phyloP scores from a whole-genome alignment of 257 asterid species.

The Salvia splendens region DNA sequence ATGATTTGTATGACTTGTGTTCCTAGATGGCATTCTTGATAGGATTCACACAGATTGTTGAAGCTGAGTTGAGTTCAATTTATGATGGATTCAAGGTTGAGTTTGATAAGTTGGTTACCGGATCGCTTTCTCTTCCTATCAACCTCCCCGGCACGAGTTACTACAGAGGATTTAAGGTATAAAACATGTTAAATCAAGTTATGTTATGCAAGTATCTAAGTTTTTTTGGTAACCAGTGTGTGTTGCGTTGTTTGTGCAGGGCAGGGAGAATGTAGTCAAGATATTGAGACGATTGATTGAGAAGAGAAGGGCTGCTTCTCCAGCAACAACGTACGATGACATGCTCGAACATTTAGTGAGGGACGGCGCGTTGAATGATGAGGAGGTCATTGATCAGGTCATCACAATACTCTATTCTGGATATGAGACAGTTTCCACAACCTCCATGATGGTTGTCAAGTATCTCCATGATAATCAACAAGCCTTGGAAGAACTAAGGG shows the following conservation, averaged over 20 bases:
- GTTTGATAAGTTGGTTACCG: slow-evolving; percentile 52
- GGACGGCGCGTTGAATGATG: slow-evolving; percentile 48
- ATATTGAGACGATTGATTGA: slow-evolving; percentile 50
- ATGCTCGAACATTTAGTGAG: slow-evolving; percentile 56
- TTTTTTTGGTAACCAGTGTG: slow-evolving; percentile 1
- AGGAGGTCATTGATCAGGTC: slow-evolving; percentile 72
- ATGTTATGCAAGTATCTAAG: neutral
- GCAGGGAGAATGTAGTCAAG: slow-evolving; percentile 56
- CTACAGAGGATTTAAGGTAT: slow-evolving; percentile 51
- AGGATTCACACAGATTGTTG: slow-evolving; percentile 51
- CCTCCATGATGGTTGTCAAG: slow-evolving; percentile 87
- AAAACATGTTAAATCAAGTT: no score
- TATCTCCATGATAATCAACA: slow-evolving; percentile 79
- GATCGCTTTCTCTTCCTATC: slow-evolving; percentile 72
- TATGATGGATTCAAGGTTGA: slow-evolving; percentile 42
- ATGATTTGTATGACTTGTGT: neutral
- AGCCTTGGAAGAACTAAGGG: slow-evolving; percentile 73
- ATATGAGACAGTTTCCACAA: slow-evolving; percentile 81
- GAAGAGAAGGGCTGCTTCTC: slow-evolving; percentile 50
- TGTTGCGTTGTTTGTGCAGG: slow-evolving; percentile 43
- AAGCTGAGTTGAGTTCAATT: slow-evolving; percentile 42
- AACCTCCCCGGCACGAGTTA: slow-evolving; percentile 64
- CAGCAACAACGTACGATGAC: slow-evolving; percentile 43
- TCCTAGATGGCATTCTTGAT: slow-evolving; percentile 56
- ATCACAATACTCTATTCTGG: slow-evolving; percentile 86